Base-by-base conservation (phyloP, 345 rosid species). In the Psidium friedrichsthalianum region DNA sequence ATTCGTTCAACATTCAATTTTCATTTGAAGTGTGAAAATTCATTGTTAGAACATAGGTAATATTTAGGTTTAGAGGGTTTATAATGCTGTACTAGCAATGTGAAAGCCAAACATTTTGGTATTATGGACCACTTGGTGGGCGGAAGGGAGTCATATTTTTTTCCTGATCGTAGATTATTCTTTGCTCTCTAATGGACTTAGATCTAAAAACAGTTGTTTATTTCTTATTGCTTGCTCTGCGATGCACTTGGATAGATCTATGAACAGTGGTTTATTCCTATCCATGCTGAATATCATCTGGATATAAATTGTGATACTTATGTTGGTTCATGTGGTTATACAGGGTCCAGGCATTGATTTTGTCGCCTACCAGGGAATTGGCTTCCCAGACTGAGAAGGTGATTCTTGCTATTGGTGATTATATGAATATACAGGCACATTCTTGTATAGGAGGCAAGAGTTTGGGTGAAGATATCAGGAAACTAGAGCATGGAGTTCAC, bases 381-480 rank as follows among this genome's bases (percentile, higher is more conserved):
- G 99, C 99, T 27, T 58, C 94, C 25, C 99, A 96, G 88, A 97
- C 99, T 6, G 98, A 95, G 94, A 94, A 90, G 86, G 95, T 94
- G 36, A 96, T 95, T 52, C 89, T 93, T 56, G 93, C 98, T 24
- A 92, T 97, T 84, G 99, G 99, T 59, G 90, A 90, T 86, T 89
- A 90, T 83, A 91, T 96, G 58, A 94, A 91, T 83, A 93, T 97
- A 81, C 96, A 94, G 89, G 98, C 95, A 21, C 99, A 97, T 86
- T 92, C 98, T 0, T 97, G 98, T 22, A 83, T 97, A 53, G 99
- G 99, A 88, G 98, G 99, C 56, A 96, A 96, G 91, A 97, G 99
- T 87, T 94, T 97, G 51, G 99, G 99, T 10, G 99, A 97, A 85
- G 99, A 97, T 87, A 97, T 97, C 40, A 92, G 98, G 86, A 97